phyloP scores from a whole-genome alignment of 495 filamentous ascomycete species.

The Neurospora discreta region DNA sequence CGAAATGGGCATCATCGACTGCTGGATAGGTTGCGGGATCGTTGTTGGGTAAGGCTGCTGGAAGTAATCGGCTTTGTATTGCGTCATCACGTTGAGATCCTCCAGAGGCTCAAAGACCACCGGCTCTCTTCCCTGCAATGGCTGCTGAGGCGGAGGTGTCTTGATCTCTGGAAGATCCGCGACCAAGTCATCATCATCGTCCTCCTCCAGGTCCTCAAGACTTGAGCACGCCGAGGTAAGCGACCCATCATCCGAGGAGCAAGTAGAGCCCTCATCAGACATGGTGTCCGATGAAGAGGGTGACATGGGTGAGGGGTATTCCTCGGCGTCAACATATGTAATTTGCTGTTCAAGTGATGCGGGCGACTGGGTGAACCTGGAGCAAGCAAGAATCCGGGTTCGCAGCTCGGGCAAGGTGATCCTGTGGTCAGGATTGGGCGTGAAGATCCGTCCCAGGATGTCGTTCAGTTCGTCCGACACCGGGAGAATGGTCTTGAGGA shows the following conservation, averaged over 20 bases:
- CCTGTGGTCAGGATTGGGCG: constrained; percentile 72
- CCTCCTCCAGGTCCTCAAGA: constrained; percentile 34
- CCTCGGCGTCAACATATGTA: constrained; percentile 35
- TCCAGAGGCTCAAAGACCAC: constrained; percentile 30
- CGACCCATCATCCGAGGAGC: constrained; percentile 37
- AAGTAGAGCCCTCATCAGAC: constrained; percentile 34
- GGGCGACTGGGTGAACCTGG: constrained; percentile 52
- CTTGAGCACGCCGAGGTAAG: constrained; percentile 33
- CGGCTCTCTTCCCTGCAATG: constrained; percentile 11
- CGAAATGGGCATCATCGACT: constrained; percentile 13
- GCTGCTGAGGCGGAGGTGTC: constrained; percentile 27
- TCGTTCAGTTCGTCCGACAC: constrained; percentile 81
- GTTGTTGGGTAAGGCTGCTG: constrained; percentile 22
- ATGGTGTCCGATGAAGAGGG: constrained; percentile 27
- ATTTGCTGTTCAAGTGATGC: constrained; percentile 26
- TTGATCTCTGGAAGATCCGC: constrained; percentile 30
- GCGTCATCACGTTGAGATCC: constrained; percentile 22
- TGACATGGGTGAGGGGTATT: constrained; percentile 29
- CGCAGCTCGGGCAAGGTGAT: constrained; percentile 78
- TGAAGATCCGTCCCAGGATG: constrained; percentile 84
- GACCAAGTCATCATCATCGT: constrained; percentile 25
- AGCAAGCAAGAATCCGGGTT: constrained; percentile 63
- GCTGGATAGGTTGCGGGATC: constrained; percentile 10
- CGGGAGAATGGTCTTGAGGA: constrained; percentile 87
- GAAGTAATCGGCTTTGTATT: constrained; percentile 31